Evolutionary conservation across 305 asterid genomes (phyloP).

Genomic region (Stenogyne calaminthoides): DNA sequence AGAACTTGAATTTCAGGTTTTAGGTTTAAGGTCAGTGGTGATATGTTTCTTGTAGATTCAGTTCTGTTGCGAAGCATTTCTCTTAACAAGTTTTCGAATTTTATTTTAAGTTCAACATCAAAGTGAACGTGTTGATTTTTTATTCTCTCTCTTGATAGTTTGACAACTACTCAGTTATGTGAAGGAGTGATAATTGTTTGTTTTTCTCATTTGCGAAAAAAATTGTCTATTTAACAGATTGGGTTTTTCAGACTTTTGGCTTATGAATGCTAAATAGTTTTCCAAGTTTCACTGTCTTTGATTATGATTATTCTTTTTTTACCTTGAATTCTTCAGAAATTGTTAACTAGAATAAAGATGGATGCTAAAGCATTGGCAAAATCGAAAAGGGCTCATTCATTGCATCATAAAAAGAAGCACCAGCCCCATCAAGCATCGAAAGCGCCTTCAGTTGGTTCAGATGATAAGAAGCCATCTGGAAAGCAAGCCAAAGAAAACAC

Average conservation of each 20-base stretch:
- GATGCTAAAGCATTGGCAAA: conserved; percentile 88
- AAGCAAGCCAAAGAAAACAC: conserved; percentile 51
- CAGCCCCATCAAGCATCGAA: conserved; percentile 53
- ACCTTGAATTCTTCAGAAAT: conserved; percentile 23
- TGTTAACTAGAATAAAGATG: conserved; percentile 37
- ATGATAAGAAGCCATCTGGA: conserved; percentile 48
- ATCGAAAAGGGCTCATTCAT: conserved; percentile 85
- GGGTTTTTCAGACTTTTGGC: not conserved
- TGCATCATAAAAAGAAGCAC: conserved; percentile 70
- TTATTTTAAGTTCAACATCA: not conserved
- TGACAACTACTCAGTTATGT: not conserved
- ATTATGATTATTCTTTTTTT: not conserved
- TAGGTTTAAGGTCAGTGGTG: not conserved
- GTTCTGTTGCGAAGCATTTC: not conserved
- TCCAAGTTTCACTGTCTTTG: not conserved
- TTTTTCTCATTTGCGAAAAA: not conserved
- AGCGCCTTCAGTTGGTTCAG: conserved; percentile 41
- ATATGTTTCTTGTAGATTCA: not conserved
- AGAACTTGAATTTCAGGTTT: not conserved
- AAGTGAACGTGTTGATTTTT: not conserved
- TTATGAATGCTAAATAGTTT: not conserved
- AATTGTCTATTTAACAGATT: not conserved
- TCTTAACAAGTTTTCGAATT: not conserved
- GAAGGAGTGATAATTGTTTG: conserved; percentile 4
- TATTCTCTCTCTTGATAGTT: not conserved